Base-by-base conservation (phyloP, 2,329 filamentous ascomycete genomes). In the Aspergillus pseudoterreus region DNA sequence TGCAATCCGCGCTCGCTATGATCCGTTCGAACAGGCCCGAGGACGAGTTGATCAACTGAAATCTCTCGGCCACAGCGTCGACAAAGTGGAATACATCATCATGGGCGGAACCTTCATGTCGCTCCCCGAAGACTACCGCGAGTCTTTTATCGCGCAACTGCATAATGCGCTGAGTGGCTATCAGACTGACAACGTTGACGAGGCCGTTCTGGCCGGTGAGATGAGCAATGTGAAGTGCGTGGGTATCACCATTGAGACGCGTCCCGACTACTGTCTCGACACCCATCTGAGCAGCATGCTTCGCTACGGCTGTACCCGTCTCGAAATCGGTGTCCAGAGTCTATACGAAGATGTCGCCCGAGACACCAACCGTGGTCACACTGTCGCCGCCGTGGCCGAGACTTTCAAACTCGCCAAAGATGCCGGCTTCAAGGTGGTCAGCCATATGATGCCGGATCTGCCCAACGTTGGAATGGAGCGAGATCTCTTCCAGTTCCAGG, bases 51-150 rank as follows among this genome's bases (percentile, higher is more conserved):
- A 99, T 63, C 94, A 99, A 75, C 90, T 99, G 67, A 95, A 95
- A 71, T 88, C 90, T 2, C 80, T 99, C 0, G 94, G 94, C 0
- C 94, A 99, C 72, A 96, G 90, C 43, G 94, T 99, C 44, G 94
- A 99, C 75, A 99, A 99, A 72, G 94, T 99, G 21, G 94, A 99
- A 76, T 99, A 97, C 72, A 99, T 99, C 67, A 96, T 99, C 69
- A 99, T 99, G 94, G 94, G 94, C 54, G 94, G 94, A 59, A 99
- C 94, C 0, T 99, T 99, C 74, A 99, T 99, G 95, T 97, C 92
- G 2, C 75, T 99, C 22, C 82, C 92, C 8, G 85, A 91, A 63
- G 85, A 87, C 21, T 99, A 99, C 71, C 81, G 94, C 24, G 90
- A 99, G 55, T 85, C 89, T 51, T 99, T 99, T 65, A 96, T 99